Evolutionary conservation across 2,329 filamentous ascomycete genomes (phyloP).

Genomic region (Graphilbum ipis-grandicollis): DNA sequence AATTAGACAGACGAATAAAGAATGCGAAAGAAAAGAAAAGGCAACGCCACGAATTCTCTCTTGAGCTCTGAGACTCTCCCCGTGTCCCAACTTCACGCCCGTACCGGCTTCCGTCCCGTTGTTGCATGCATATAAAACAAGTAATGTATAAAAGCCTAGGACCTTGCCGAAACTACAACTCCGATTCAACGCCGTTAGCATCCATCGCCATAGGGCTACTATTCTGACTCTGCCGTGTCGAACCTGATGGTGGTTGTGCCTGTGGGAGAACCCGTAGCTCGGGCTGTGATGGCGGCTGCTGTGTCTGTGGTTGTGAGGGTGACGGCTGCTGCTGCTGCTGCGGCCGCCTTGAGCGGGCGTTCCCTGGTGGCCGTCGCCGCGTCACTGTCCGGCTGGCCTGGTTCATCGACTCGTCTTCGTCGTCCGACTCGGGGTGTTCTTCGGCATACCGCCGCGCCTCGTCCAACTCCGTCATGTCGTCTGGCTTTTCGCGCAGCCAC

Average conservation of each 20-base stretch:
- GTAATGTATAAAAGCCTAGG: too few species aligned
- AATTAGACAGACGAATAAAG: too few species aligned
- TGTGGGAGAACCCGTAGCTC: not conserved
- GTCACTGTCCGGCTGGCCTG: conserved; percentile 20
- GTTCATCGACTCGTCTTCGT: conserved; percentile 31
- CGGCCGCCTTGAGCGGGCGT: conserved; percentile 19
- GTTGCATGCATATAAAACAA: too few species aligned
- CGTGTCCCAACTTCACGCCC: too few species aligned
- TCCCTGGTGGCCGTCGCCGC: conserved; percentile 26
- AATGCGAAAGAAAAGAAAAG: too few species aligned
- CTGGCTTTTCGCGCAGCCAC: conserved; percentile 77
- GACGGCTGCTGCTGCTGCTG: conserved; percentile 1
- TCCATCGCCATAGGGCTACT: conserved; percentile 40
- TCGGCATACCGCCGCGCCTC: conserved; percentile 45
- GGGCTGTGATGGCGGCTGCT: conserved; percentile 30
- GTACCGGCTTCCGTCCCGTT: too few species aligned
- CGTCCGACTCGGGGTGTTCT: conserved; percentile 38
- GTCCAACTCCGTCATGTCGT: conserved; percentile 66
- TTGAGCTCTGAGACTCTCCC: too few species aligned
- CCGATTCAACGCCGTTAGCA: conserved; percentile 38
- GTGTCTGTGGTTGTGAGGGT: conserved; percentile 8
- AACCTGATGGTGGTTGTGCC: conserved; percentile 12
- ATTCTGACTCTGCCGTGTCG: conserved; percentile 25
- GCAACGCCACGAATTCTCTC: too few species aligned
- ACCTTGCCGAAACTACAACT: conserved; percentile 30